These are phyloP conservation scores for Dioscorea alata DNA, from an alignment of 106 monocot genomes.

Conservation along the genomic window DNA sequence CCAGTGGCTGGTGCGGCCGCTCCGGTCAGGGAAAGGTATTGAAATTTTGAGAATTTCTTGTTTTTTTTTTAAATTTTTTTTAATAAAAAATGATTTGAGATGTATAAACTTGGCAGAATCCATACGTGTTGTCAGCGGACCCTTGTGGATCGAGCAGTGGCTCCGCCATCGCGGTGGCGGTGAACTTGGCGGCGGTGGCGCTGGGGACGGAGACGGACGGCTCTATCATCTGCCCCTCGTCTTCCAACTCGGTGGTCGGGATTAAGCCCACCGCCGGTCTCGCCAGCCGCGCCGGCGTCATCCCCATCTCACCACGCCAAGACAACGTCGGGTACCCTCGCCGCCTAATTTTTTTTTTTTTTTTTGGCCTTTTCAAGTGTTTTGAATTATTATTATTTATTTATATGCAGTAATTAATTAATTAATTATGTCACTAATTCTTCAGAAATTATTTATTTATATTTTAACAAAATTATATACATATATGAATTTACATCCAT, in stretches of 20 bases:
- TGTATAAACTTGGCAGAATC: constrained; percentile 23
- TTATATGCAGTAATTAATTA: not conserved
- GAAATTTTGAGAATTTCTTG: not conserved
- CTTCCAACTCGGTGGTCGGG: constrained; percentile 48
- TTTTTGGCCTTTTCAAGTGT: not conserved
- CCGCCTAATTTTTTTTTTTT: not conserved
- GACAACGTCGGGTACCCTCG: constrained; percentile 52
- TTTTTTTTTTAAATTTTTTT: not conserved
- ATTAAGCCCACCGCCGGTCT: constrained; percentile 79
- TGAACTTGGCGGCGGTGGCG: constrained; percentile 64
- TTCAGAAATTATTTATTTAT: no score
- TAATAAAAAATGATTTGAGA: not conserved
- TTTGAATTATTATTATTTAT: not conserved
- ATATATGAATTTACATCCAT: no score
- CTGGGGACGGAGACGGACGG: constrained; percentile 71
- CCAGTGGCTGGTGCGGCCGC: constrained; percentile 63
- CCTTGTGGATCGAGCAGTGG: constrained; percentile 84
- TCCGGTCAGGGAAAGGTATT: constrained; percentile 49
- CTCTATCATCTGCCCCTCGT: constrained; percentile 64
- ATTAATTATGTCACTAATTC: no score
- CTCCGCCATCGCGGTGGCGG: constrained; percentile 71
- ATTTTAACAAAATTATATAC: no score
- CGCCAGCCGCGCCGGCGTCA: constrained; percentile 64
- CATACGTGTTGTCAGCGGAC: constrained; percentile 34
- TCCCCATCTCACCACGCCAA: constrained; percentile 55